phyloP scores from a whole-genome alignment of 1,284 basidiomycete genomes.

The Jaminaea rosea region DNA sequence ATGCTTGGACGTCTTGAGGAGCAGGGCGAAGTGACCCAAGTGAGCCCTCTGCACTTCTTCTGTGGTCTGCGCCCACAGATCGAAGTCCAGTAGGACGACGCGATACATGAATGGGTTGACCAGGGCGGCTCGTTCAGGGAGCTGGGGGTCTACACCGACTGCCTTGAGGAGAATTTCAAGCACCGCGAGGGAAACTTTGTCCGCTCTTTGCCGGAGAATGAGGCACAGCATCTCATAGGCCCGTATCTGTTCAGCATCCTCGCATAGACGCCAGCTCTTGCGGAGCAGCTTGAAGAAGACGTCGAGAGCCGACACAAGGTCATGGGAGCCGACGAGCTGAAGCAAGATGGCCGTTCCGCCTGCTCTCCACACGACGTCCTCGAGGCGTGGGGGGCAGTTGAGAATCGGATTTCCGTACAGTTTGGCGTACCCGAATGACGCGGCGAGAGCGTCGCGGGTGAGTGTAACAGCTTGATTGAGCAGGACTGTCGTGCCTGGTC shows the following conservation, averaged over 20 bases:
- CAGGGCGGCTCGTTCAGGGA: constrained; percentile 54
- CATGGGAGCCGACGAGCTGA: constrained; percentile 58
- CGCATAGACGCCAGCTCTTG: constrained; percentile 64
- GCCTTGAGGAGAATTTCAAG: constrained; percentile 74
- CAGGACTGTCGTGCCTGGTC: constrained; percentile 15
- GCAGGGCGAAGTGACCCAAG: constrained; percentile 67
- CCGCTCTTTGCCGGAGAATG: constrained; percentile 63
- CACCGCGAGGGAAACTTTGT: constrained; percentile 65
- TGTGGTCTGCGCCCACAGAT: constrained; percentile 70
- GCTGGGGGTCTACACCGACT: constrained; percentile 59
- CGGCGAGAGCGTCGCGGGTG: constrained; percentile 18
- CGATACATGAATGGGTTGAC: constrained; percentile 73
- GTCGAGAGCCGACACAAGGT: constrained; percentile 61
- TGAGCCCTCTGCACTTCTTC: constrained; percentile 65
- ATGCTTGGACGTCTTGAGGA: constrained; percentile 62
- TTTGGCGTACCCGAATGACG: constrained; percentile 21
- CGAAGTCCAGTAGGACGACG: constrained; percentile 75
- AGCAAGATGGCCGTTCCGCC: constrained; percentile 72
- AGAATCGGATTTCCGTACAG: constrained; percentile 49
- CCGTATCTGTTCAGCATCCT: constrained; percentile 30
- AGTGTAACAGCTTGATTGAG: constrained; percentile 26
- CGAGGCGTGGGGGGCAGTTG: constrained; percentile 59
- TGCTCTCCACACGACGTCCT: constrained; percentile 69
- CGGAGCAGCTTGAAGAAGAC: constrained; percentile 68
- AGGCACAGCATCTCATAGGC: constrained; percentile 71